Conservation (phyloP, 2,329 filamentous ascomycete genomes). For the Penicillium sp. region DNA sequence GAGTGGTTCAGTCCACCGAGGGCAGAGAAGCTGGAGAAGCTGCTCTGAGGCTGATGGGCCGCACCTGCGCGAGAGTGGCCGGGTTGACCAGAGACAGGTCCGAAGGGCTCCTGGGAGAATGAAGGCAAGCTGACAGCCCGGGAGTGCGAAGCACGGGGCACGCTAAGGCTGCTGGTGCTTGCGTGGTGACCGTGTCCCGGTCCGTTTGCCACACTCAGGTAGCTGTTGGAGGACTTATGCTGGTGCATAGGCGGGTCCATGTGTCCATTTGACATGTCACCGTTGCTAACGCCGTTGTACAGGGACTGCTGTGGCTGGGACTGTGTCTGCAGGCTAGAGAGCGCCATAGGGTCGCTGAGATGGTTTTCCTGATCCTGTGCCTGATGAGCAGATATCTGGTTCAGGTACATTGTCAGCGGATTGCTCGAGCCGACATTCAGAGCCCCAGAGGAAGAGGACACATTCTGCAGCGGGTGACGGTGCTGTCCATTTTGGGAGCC, state of each 20-base stretch:
- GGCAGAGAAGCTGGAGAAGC: slow-evolving; percentile 52
- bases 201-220: slow-evolving; percentile 43
- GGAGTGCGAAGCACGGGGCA: slow-evolving; percentile 55
- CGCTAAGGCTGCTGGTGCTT: slow-evolving; percentile 48
- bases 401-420: slow-evolving; percentile 86
- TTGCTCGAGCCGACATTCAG: slow-evolving; percentile 74
- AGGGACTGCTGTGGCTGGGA: slow-evolving; percentile 67
- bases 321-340: slow-evolving; percentile 49
- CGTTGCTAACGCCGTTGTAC: slow-evolving; percentile 65
- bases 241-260: slow-evolving; percentile 37
- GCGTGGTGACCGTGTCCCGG: slow-evolving; percentile 67
- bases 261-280: slow-evolving; percentile 51
- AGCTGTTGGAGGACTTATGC: slow-evolving; percentile 60
- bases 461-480: slow-evolving; percentile 50
- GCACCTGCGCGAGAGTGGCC: slow-evolving; percentile 30
- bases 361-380: slow-evolving; percentile 59
- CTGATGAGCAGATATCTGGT: slow-evolving; percentile 55
- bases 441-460: slow-evolving; percentile 57
- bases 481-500: slow-evolving; percentile 49
- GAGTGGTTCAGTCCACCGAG: slow-evolving; percentile 51
- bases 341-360: slow-evolving; percentile 36
- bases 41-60: slow-evolving; percentile 40
- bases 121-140: slow-evolving; percentile 82
- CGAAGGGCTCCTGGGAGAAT: slow-evolving; percentile 53
- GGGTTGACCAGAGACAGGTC: slow-evolving; percentile 32